Base-by-base conservation (phyloP, 2,329 filamentous ascomycete genomes). In the Calonectria ilicicola region DNA sequence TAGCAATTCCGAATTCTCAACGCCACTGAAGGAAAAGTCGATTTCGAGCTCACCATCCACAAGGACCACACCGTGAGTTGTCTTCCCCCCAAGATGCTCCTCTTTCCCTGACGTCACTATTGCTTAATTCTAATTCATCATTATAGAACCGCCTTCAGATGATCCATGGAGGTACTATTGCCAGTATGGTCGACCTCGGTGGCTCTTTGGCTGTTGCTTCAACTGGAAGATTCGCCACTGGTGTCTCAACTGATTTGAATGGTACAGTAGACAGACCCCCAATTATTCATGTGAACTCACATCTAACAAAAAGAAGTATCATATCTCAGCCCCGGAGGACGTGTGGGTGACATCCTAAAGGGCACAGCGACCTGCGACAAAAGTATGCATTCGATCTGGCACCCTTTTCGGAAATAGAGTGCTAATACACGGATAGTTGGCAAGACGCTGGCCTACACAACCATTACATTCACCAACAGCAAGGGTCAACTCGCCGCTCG, bases 111-210 rank as follows among this genome's bases (percentile, higher is more conserved):
- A 47, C 44, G 47, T 29, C 14, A 40, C 5, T 4, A 35, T 65
- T 21, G 2, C 2, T 12, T 26, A 47, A 14, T 65, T 8, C 35
- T 19, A 12, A 26, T 29, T 12, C 0, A 10, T 63, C 0, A 5
- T 7, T 0, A 0, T 26, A 95, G 93, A 96, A 96, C 80, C 92
- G 94, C 1, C 86, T 96, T 0, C 89, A 91, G 66, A 95, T 93
- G 42, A 88, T 96, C 32, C 94, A 96, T 78, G 94, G 94, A 21
- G 94, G 94, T 5, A 94, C 94, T 0, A 92, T 96, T 32, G 94
- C 94, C 4, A 94, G 92, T 80, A 92, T 96, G 84, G 92, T 93
- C 32, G 91, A 93, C 73, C 84, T 93, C 0, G 91, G 91, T 14
- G 91, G 91, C 17, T 93, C 91, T 0, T 85, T 93, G 3, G 91